Conservation (phyloP, 345 rosid genomes). For the Citrus mangshanensis region DNA sequence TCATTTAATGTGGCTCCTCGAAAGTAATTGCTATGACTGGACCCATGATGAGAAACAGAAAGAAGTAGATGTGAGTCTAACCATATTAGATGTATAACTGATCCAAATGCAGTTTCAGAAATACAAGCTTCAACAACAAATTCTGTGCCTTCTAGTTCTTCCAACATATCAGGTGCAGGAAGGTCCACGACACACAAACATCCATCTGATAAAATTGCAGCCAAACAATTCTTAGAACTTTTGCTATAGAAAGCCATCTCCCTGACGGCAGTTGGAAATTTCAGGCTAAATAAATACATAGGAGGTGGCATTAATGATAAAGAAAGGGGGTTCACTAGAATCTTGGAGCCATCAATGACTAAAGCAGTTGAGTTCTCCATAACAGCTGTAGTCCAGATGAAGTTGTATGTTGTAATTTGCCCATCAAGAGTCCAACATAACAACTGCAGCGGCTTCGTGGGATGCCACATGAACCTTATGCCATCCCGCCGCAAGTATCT, state of each 20-base stretch:
- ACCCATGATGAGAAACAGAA: slow-evolving; percentile 62
- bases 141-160: slow-evolving; percentile 77
- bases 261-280: slow-evolving; percentile 56
- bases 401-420: slow-evolving; percentile 57
- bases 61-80: slow-evolving; percentile 65
- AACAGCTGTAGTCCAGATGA: slow-evolving; percentile 76
- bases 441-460: slow-evolving; percentile 77
- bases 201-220: slow-evolving; percentile 74
- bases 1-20: slow-evolving; percentile 27
- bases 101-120: slow-evolving; percentile 52
- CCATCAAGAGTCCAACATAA: slow-evolving; percentile 85
- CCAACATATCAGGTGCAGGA: slow-evolving; percentile 68
- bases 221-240: slow-evolving; percentile 56
- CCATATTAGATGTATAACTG: slow-evolving; percentile 71
- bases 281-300: slow-evolving; percentile 68
- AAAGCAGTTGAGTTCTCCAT: slow-evolving; percentile 77
- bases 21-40: slow-evolving; percentile 38
- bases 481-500: slow-evolving; percentile 59
- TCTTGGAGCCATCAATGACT: slow-evolving; percentile 69
- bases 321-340: slow-evolving; percentile 80
- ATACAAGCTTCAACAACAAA: slow-evolving; percentile 51
- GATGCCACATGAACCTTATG: slow-evolving; percentile 90
- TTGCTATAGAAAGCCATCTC: slow-evolving; percentile 63
- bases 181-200: slow-evolving; percentile 70
- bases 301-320: slow-evolving; percentile 91